These are phyloP conservation scores for Calonectria fujianensis DNA, from an alignment of 2,329 filamentous ascomycete genomes.

Conservation along the genomic window DNA sequence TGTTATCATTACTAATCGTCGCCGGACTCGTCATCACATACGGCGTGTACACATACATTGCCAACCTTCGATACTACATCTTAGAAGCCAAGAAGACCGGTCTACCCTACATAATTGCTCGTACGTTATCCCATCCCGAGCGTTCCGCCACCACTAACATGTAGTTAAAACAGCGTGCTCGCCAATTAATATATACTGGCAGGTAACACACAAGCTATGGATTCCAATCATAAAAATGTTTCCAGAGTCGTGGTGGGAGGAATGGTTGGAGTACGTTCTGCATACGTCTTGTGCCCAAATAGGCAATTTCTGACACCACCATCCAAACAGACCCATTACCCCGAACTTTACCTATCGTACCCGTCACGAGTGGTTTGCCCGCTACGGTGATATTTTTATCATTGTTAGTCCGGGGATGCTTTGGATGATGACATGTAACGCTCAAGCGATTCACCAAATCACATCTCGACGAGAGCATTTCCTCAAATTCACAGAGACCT, in stretches of 20 bases:
- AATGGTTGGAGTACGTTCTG: constrained; percentile 75
- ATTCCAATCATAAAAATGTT: constrained; percentile 73
- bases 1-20: constrained; percentile 61
- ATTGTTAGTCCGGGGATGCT: constrained; percentile 75
- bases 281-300: neutral
- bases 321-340: constrained; percentile 67
- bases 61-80: constrained; percentile 67
- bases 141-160: neutral
- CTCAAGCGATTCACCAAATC: constrained; percentile 80
- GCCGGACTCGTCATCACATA: constrained; percentile 60
- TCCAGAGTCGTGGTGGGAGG: constrained; percentile 72
- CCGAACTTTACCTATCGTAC: constrained; percentile 77
- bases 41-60: constrained; percentile 55
- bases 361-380: constrained; percentile 74
- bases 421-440: constrained; percentile 75
- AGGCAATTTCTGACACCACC: constrained; percentile 33
- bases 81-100: constrained; percentile 70
- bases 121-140: constrained; percentile 60
- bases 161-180: constrained; percentile 63
- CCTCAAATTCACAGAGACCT: constrained; percentile 66
- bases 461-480: constrained; percentile 81
- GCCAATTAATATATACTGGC: constrained; percentile 73
- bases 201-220: constrained; percentile 73
- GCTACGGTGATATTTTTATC: constrained; percentile 78
- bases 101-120: constrained; percentile 71